Evolutionary conservation across 306 rosid genomes (phyloP), one percentile per base, ranked within the genome.

Genomic region (Trichosanthes truncata): DNA sequence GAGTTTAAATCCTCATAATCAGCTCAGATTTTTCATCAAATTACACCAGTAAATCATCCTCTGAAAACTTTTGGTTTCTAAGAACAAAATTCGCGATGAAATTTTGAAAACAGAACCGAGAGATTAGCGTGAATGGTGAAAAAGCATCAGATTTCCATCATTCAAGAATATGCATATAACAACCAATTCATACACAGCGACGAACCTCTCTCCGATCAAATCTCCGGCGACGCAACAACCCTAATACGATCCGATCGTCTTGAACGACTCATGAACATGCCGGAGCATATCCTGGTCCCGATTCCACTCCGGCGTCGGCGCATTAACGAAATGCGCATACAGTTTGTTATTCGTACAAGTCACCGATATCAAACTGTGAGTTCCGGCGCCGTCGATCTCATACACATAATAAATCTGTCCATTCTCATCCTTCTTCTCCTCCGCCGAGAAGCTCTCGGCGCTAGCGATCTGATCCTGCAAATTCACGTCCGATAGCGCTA

Each of bases 241-340:
- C 41, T 43, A 78, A 61, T 61, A 89, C 4, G 88, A 87, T 6
- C 89, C 93, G 18, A 85, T 77, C 23, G 97, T 94, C 86, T 88
- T 92, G 40, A 94, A 94, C 68, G 97, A 91, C 85, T 92, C 82
- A 18, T 94, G 98, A 79, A 91, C 90, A 84, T 94, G 98, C 85
- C 59, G 87, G 78, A 94, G 77, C 80, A 91, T 41, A 31, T 92
- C 97, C 79, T 80, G 82, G 78, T 89, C 97, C 41, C 82, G 90
- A 55, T 87, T 91, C 97, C 98, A 92, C 81, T 94, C 97, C 0
- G 95, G 90, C 17, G 85, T 79, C 0, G 97, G 97, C 14, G 97
- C 96, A 85, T 94, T 94, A 23, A 94, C 97, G 65, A 92, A 92
- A 85, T 92, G 98, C 4, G 97, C 97, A 80, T 92, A 92, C 11